Percentiles rank a stretch among this genome's conserved stretches.
phyloP scores from a whole-genome alignment of 2,329 filamentous ascomycete genomes.

The Aspergillus hortae region DNA sequence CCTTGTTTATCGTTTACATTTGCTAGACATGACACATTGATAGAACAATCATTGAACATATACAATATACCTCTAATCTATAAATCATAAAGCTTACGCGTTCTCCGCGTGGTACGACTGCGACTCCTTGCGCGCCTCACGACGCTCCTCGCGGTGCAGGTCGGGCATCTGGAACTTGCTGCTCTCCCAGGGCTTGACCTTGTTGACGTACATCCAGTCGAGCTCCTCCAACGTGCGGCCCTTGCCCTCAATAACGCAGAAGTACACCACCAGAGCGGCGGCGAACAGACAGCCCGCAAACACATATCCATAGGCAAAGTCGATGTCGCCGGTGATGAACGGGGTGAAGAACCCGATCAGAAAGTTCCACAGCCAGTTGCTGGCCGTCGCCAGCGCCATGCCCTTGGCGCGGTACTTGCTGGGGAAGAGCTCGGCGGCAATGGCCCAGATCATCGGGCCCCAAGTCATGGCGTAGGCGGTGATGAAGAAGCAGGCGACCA shows the following conservation, averaged over 20 bases:
- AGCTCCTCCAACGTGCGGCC: slow-evolving; percentile 70
- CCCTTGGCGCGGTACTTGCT: slow-evolving; percentile 62
- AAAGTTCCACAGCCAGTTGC: slow-evolving; percentile 75
- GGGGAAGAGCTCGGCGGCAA: slow-evolving; percentile 43
- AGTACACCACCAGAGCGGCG: slow-evolving; percentile 61
- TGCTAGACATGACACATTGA: too few relatives aligned
- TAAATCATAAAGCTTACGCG: slow-evolving; percentile 13
- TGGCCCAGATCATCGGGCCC: slow-evolving; percentile 58
- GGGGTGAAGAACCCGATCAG: slow-evolving; percentile 72
- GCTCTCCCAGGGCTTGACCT: slow-evolving; percentile 59
- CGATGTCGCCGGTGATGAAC: slow-evolving; percentile 68
- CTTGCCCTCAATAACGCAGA: slow-evolving; percentile 72
- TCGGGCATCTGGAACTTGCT: slow-evolving; percentile 41
- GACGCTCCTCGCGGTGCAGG: slow-evolving; percentile 14
- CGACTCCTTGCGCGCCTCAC: slow-evolving; percentile 20
- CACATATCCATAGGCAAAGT: slow-evolving; percentile 72
- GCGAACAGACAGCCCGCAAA: slow-evolving; percentile 69
- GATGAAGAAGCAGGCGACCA: slow-evolving; percentile 70
- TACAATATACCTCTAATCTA: not conserved
- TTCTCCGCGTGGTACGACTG: slow-evolving; percentile 26
- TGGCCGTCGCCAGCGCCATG: slow-evolving; percentile 74
- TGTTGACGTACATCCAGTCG: slow-evolving; percentile 67
- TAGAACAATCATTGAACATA: not conserved
- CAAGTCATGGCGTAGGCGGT: slow-evolving; percentile 65
- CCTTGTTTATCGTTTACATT: too few relatives aligned